A percentile compares a stretch with the other conserved stretches of the same genome.
Conservation (phyloP, 352 stramenopile genomes). For the Elongisporangium senticosum region DNA sequence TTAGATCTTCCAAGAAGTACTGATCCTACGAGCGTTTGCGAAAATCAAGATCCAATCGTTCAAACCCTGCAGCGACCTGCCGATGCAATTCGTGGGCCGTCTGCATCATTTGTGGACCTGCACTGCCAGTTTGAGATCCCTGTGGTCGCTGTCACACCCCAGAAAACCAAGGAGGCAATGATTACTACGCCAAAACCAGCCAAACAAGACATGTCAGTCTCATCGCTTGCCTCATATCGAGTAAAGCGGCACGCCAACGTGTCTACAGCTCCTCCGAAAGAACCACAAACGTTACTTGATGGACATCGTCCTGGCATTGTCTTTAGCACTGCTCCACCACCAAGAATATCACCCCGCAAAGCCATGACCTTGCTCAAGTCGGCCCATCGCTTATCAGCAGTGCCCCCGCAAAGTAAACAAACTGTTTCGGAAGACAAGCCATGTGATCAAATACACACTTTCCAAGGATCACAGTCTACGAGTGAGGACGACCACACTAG, state of each 20-base stretch:
- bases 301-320: conserved; percentile 27
- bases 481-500: neutral
- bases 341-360: conserved; percentile 29
- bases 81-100: neutral
- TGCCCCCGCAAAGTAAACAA: neutral
- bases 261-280: neutral
- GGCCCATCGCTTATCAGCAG: conserved; percentile 10
- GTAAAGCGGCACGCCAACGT: neutral
- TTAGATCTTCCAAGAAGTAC: neutral
- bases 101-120: neutral
- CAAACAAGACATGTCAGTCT: neutral
- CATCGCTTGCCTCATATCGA: neutral
- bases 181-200: neutral
- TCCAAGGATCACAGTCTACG: neutral
- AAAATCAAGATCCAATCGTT: neutral
- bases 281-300: neutral
- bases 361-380: conserved; percentile 23
- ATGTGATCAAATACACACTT: neutral
- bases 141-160: neutral
- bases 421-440: neutral
- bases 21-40: neutral
- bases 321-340: conserved; percentile 22
- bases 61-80: neutral
- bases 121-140: neutral
- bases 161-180: neutral